Conservation (phyloP, 2,329 filamentous ascomycete species). For the Akanthomyces uredinophilus region DNA sequence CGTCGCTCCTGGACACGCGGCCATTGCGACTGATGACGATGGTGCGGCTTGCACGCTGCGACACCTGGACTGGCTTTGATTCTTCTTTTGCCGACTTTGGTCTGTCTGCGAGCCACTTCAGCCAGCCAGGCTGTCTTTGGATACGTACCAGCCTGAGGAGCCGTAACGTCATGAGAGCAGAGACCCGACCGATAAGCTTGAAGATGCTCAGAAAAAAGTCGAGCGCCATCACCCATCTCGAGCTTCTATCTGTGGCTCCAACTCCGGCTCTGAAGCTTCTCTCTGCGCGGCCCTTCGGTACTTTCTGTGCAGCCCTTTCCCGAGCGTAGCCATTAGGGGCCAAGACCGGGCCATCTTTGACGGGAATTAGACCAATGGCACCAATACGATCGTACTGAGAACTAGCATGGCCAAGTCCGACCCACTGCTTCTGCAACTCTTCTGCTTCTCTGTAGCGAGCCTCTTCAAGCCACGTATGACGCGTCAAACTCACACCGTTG, state of each 20-base stretch:
- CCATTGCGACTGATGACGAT: slow-evolving; percentile 39
- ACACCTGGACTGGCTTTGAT: slow-evolving; percentile 10
- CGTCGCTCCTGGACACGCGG: slow-evolving; percentile 52
- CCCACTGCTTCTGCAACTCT: slow-evolving; percentile 46
- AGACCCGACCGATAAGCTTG: slow-evolving; percentile 29
- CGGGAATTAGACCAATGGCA: slow-evolving; percentile 50
- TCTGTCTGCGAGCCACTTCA: slow-evolving; percentile 49
- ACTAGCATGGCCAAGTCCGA: slow-evolving; percentile 41
- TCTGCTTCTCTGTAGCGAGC: slow-evolving; percentile 77
- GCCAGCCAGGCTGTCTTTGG: slow-evolving; percentile 40
- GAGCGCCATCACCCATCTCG: slow-evolving; percentile 69
- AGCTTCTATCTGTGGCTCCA: slow-evolving; percentile 71
- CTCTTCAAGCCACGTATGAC: slow-evolving; percentile 87
- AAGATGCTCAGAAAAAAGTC: slow-evolving; percentile 75
- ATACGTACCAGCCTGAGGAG: slow-evolving; percentile 47
- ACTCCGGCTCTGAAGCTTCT: slow-evolving; percentile 58
- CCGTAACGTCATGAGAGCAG: slow-evolving; percentile 42
- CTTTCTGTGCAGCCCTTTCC: slow-evolving; percentile 62
- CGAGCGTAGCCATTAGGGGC: slow-evolving; percentile 59
- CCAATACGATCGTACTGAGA: slow-evolving; percentile 49
- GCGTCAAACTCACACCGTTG: slow-evolving; percentile 63
- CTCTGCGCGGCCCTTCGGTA: slow-evolving; percentile 42
- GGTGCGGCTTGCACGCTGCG: slow-evolving; percentile 11
- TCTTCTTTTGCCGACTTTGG: slow-evolving; percentile 24
- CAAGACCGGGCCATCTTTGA: slow-evolving; percentile 40